Evolutionary conservation across 23 red algal genomes (phyloP).

Genomic region (Pyropia yezoensis): DNA sequence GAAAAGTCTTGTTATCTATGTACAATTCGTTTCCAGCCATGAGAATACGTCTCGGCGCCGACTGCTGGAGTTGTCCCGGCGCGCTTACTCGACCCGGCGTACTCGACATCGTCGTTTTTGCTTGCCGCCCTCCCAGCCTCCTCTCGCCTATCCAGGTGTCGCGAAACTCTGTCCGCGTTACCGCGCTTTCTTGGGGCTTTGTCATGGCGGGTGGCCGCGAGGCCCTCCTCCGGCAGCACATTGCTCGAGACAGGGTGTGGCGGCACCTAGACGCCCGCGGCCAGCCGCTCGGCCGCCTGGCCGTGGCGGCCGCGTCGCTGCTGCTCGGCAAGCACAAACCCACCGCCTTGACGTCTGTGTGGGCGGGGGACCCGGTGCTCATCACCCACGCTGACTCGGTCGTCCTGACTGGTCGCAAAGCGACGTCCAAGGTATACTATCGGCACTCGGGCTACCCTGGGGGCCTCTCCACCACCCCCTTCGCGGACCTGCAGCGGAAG

Average conservation of each 20-base stretch:
- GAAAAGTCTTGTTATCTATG: too few relatives aligned
- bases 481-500: conserved; percentile 28
- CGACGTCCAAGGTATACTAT: conserved; percentile 50
- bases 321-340: conserved; percentile 86
- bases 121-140: too few relatives aligned
- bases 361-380: conserved; percentile 73
- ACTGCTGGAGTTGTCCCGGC: too few relatives aligned
- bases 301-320: conserved; percentile 33
- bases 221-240: conserved; percentile 19
- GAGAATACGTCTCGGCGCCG: too few relatives aligned
- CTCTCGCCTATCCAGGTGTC: too few relatives aligned
- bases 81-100: too few relatives aligned
- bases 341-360: conserved; percentile 36
- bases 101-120: too few relatives aligned
- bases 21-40: too few relatives aligned
- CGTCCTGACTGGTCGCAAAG: conserved; percentile 62
- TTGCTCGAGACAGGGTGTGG: conserved; percentile 57
- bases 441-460: conserved; percentile 81
- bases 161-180: too few relatives aligned
- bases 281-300: conserved; percentile 70
- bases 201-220: too few relatives aligned
- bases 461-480: conserved; percentile 43
- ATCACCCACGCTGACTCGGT: conserved; percentile 75
- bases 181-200: too few relatives aligned
- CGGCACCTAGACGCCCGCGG: conserved; percentile 68